phyloP scores from a whole-genome alignment of 768 basidiomycete species.

The Tulasnella sp. region DNA sequence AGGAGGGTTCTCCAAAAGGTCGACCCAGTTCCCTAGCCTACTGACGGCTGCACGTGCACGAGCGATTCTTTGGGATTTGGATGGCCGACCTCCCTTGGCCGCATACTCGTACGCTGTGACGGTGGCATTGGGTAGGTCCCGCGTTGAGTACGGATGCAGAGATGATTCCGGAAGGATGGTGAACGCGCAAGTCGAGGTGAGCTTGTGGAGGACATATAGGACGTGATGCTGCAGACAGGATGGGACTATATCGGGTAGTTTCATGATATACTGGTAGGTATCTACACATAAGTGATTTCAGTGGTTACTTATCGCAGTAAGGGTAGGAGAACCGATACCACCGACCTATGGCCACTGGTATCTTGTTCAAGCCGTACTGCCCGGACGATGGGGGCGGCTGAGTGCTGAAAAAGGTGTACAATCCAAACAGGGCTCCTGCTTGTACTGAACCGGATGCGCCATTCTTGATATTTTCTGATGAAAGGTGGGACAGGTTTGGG shows the following conservation, averaged over 20 bases:
- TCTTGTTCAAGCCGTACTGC: conserved; percentile 40
- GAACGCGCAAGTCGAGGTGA: conserved; percentile 43
- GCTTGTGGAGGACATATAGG: conserved; percentile 38
- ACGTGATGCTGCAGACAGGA: conserved; percentile 41
- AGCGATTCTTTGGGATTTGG: neutral
- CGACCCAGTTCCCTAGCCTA: conserved; percentile 4
- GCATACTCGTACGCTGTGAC: conserved; percentile 4
- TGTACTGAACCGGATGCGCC: neutral
- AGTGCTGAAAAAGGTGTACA: conserved; percentile 51
- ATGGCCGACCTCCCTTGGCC: neutral
- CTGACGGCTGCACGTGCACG: conserved; percentile 2
- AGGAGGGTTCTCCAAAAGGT: neutral
- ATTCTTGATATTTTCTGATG: neutral
- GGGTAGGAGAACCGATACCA: conserved; percentile 5
- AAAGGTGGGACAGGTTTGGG: neutral
- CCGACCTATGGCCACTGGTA: conserved; percentile 53
- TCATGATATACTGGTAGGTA: conserved; percentile 39
- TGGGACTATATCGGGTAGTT: conserved; percentile 39
- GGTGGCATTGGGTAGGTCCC: conserved; percentile 2
- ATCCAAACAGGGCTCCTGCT: conserved; percentile 6
- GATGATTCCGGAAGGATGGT: conserved; percentile 42
- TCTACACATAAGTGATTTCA: conserved; percentile 34
- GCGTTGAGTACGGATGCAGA: conserved; percentile 7
- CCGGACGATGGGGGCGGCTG: conserved; percentile 52
- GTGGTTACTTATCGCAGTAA: neutral